These are phyloP conservation scores for Coemansia sp. DNA, from an alignment of 192 early-diverging fungal genomes.

Conservation along the genomic window DNA sequence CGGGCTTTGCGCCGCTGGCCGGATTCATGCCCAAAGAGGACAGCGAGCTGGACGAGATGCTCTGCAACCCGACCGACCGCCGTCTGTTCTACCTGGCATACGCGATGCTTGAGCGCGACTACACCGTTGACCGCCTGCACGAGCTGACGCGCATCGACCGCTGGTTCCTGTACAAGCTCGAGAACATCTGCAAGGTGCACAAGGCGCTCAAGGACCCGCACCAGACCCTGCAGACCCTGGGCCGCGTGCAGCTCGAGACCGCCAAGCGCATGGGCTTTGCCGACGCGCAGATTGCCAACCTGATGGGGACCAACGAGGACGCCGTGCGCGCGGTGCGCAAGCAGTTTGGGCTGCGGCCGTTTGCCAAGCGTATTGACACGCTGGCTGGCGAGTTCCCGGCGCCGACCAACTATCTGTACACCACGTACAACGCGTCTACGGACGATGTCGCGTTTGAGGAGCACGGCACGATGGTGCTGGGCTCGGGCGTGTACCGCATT, in stretches of 20 bases:
- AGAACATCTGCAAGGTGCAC: constrained; percentile 71
- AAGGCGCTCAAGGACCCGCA: constrained; percentile 48
- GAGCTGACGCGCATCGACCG: constrained; percentile 84
- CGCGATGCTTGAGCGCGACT: constrained; percentile 76
- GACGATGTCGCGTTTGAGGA: constrained; percentile 88
- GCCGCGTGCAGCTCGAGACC: constrained; percentile 56
- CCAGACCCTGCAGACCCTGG: constrained; percentile 55
- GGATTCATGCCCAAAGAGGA: constrained; percentile 26
- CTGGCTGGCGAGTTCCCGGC: constrained; percentile 96
- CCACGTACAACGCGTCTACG: constrained; percentile 90
- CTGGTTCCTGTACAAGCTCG: constrained; percentile 89
- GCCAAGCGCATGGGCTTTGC: constrained; percentile 92
- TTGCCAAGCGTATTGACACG: constrained; percentile 95
- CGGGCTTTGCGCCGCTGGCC: constrained; percentile 71
- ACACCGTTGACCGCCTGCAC: constrained; percentile 74
- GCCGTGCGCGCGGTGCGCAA: constrained; percentile 71
- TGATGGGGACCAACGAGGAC: constrained; percentile 58
- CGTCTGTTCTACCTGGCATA: constrained; percentile 81
- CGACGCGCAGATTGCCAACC: constrained; percentile 78
- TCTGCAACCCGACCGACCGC: constrained; percentile 74
- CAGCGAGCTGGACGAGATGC: constrained; percentile 60
- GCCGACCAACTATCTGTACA: constrained; percentile 95
- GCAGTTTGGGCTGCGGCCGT: constrained; percentile 74
- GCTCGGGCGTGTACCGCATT: constrained; percentile 96
- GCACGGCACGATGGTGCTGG: constrained; percentile 91